A percentile compares a stretch with the other conserved stretches of the same genome.
These are phyloP conservation scores for Eucalyptus urophylla DNA, from an alignment of 345 rosid genomes.

Conservation along the genomic window DNA sequence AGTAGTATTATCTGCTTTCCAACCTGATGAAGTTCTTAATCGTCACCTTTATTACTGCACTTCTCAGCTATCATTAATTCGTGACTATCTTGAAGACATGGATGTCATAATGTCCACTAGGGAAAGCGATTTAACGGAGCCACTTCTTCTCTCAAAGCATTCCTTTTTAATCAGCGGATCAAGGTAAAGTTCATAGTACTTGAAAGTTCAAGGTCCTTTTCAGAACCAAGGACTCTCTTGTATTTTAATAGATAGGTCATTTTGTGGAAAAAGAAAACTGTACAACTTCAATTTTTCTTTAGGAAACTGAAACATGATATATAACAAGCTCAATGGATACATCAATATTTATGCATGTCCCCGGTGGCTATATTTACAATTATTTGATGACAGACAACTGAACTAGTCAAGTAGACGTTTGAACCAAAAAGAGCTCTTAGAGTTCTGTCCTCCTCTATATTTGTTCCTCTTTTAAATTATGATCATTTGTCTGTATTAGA, in stretches of 20 bases:
- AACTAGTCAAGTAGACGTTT: neutral
- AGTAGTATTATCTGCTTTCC: neutral
- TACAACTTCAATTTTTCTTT: neutral
- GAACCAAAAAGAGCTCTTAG: neutral
- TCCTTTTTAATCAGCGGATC: slow-evolving; percentile 24
- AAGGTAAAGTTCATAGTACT: slow-evolving; percentile 8
- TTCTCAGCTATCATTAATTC: slow-evolving; percentile 33
- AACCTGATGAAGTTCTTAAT: neutral
- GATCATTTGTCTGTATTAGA: neutral
- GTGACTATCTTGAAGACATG: slow-evolving; percentile 34
- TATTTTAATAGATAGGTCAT: neutral
- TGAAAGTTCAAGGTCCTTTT: neutral
- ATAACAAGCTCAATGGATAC: neutral
- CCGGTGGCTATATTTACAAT: neutral
- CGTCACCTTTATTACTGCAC: neutral
- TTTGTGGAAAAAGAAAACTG: neutral
- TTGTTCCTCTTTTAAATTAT: neutral
- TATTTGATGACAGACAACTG: neutral
- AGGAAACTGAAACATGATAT: neutral
- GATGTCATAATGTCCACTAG: slow-evolving; percentile 17
- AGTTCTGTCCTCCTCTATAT: neutral
- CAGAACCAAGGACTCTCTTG: neutral
- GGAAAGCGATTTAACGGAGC: slow-evolving; percentile 17
- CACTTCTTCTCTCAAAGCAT: slow-evolving; percentile 28
- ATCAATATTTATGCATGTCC: neutral